Conservation (phyloP, 257 asterid genomes). For the Voacanga thouarsii region DNA sequence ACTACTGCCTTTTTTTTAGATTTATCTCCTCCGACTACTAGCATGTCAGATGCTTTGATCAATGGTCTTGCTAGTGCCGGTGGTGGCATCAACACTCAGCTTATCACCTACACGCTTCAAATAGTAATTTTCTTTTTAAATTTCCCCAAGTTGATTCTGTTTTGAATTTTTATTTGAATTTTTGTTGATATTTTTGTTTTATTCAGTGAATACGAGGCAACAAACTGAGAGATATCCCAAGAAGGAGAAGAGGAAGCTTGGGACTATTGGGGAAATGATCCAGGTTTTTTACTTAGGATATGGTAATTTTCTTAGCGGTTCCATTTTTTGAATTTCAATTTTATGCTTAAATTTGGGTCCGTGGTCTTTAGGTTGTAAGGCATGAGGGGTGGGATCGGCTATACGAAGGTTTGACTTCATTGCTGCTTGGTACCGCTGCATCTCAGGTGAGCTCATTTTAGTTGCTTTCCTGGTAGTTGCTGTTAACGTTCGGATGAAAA, state of each 20-base stretch:
- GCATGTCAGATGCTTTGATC: conserved; percentile 95
- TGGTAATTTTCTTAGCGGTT: background rate
- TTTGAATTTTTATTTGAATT: conserved; percentile 4
- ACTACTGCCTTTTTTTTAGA: background rate
- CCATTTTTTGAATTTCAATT: background rate
- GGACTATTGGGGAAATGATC: conserved; percentile 64
- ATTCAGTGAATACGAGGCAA: conserved; percentile 88
- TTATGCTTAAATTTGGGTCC: conserved; percentile 1
- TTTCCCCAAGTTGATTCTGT: background rate
- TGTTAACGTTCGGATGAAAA: conserved; percentile 9
- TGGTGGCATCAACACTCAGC: conserved; percentile 91
- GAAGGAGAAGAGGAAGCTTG: conserved; percentile 54
- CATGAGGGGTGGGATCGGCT: conserved; percentile 93
- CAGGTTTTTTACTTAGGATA: conserved; percentile 45
- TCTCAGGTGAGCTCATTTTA: conserved; percentile 60
- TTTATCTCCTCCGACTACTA: background rate
- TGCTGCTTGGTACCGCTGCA: conserved; percentile 87
- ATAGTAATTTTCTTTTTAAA: conserved; percentile 41
- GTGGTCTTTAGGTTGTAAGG: conserved; percentile 59
- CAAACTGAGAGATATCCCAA: conserved; percentile 80
- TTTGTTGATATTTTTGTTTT: conserved; percentile 20
- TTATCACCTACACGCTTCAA: conserved; percentile 89
- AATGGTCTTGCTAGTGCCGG: conserved; percentile 98
- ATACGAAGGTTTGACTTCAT: conserved; percentile 85
- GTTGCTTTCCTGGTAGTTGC: conserved; percentile 10